phyloP scores from a whole-genome alignment of 805 yeast species.

The Blastobotrys terrestris region DNA sequence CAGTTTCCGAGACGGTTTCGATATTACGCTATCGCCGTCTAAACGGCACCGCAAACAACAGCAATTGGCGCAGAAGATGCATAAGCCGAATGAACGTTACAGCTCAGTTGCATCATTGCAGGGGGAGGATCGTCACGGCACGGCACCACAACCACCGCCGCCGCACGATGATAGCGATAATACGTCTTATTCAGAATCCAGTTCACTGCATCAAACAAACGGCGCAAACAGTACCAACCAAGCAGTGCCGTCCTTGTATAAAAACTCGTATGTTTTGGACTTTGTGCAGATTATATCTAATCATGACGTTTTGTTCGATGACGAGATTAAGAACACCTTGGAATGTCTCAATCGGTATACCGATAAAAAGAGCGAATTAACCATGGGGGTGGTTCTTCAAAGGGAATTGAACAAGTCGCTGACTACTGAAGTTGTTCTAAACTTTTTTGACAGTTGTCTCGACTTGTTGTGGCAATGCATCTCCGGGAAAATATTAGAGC shows the following conservation, averaged over 20 bases:
- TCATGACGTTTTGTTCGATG: neutral
- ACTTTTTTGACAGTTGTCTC: neutral
- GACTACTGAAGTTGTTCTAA: neutral
- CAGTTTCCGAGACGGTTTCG: conserved; percentile 29
- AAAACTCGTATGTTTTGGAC: neutral
- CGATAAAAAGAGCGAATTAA: neutral
- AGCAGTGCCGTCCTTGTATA: neutral
- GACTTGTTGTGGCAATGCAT: neutral
- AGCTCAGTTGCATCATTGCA: neutral
- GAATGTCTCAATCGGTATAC: neutral
- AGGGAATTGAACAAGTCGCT: neutral
- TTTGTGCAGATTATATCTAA: neutral
- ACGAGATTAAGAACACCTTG: neutral
- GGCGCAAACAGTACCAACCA: no score
- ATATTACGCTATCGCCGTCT: conserved; percentile 11
- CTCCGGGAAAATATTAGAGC: neutral
- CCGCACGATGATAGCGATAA: no score
- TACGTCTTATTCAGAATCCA: no score
- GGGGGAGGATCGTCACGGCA: neutral
- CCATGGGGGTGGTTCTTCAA: neutral
- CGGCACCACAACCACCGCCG: neutral
- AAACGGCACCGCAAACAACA: conserved; percentile 4
- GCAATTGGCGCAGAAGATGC: conserved; percentile 1
- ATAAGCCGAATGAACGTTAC: neutral
- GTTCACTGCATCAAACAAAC: no score